Percentiles rank a stretch among this genome's conserved stretches.
Conservation (phyloP, 768 basidiomycete species). For the Coprinopsis marcescibilis region DNA sequence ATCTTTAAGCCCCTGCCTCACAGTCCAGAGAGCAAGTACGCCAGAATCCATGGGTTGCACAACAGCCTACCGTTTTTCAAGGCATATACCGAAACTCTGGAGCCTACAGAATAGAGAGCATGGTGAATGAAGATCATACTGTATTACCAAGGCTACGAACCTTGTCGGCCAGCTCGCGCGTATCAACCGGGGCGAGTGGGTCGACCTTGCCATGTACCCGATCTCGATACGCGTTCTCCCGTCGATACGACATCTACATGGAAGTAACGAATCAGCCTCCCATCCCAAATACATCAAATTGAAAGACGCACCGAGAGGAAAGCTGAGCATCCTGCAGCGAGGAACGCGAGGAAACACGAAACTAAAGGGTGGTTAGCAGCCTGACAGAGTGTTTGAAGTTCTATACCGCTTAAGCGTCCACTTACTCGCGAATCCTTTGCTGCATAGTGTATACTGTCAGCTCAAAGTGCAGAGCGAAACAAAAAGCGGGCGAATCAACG, state of each 20-base stretch:
- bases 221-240: slow-evolving; percentile 55
- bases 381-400: background rate
- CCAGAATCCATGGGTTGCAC: background rate
- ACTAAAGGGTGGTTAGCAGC: slow-evolving; percentile 21
- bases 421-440: slow-evolving; percentile 55
- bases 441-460: no score
- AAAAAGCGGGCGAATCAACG: slow-evolving; percentile 20
- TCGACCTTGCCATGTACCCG: slow-evolving; percentile 44
- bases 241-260: slow-evolving; percentile 54
- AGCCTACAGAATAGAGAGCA: slow-evolving; percentile 32
- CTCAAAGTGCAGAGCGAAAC: background rate
- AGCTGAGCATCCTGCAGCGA: slow-evolving; percentile 48
- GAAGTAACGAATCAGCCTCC: background rate
- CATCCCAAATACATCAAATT: background rate
- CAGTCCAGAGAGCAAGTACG: background rate
- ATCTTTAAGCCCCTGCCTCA: background rate
- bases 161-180: slow-evolving; percentile 59
- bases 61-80: slow-evolving; percentile 23
- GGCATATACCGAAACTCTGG: slow-evolving; percentile 55
- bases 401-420: no score
- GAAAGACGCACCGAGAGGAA: slow-evolving; percentile 41
- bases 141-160: slow-evolving; percentile 26
- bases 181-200: slow-evolving; percentile 48
- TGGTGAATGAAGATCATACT: background rate
- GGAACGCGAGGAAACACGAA: slow-evolving; percentile 46